Percentiles rank a stretch among this genome's conserved stretches.
phyloP scores from a whole-genome alignment of 441 rosid species.

The Mallotus japonicus region DNA sequence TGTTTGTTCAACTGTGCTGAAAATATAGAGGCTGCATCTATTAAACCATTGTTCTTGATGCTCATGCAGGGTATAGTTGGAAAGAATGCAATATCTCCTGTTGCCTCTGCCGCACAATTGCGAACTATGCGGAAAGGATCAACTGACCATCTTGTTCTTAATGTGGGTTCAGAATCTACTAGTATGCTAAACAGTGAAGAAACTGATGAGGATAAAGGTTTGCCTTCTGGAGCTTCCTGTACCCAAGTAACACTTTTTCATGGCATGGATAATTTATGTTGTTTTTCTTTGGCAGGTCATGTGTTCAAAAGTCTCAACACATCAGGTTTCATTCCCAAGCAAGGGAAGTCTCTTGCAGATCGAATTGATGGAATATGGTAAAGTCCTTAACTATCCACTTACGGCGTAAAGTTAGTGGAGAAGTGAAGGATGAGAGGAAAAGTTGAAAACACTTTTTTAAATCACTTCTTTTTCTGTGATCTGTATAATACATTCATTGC shows the following conservation, averaged over 20 bases:
- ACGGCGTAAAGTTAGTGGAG: neutral
- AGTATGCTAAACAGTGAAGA: conserved; percentile 53
- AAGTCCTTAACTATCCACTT: conserved; percentile 6
- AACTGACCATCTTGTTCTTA: conserved; percentile 78
- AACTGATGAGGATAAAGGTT: conserved; percentile 87
- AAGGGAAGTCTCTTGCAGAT: conserved; percentile 88
- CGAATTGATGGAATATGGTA: conserved; percentile 92
- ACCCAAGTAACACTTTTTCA: neutral
- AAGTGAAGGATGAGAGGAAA: neutral
- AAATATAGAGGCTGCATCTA: conserved; percentile 12
- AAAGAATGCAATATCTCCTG: conserved; percentile 51
- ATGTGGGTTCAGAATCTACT: conserved; percentile 66
- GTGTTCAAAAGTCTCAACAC: conserved; percentile 82
- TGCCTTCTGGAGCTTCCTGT: conserved; percentile 19
- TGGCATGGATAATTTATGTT: neutral
- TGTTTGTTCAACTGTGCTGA: neutral
- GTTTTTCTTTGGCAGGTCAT: conserved; percentile 55
- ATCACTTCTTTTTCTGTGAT: neutral
- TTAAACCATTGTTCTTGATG: conserved; percentile 23
- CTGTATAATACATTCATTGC: neutral
- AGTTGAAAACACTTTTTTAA: neutral
- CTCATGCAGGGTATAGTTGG: conserved; percentile 54
- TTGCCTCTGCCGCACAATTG: conserved; percentile 71
- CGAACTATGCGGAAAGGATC: conserved; percentile 87
- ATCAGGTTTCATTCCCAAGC: conserved; percentile 80